Percentiles rank a stretch among this genome's conserved stretches.
These are phyloP conservation scores for Pseudocercospora cruenta DNA, from an alignment of 2,329 filamentous ascomycete species.

Conservation along the genomic window DNA sequence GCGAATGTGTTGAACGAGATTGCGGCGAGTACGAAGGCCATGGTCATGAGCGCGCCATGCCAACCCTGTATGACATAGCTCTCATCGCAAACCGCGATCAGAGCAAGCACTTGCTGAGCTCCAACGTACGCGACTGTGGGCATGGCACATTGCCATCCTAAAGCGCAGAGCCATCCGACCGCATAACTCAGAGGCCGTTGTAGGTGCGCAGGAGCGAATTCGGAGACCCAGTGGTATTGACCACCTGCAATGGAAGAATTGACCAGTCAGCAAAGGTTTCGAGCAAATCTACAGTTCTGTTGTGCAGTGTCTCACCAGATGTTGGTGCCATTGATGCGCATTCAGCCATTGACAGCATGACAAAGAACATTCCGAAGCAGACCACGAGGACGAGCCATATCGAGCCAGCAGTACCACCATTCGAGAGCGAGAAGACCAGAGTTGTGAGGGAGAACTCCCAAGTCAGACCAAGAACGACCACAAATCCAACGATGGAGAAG, in stretches of 20 bases:
- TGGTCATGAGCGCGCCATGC: slow-evolving; percentile 31
- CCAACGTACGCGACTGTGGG: slow-evolving; percentile 33
- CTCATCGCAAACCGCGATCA: slow-evolving; percentile 32
- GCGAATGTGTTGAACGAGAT: slow-evolving; percentile 37
- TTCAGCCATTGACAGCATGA: slow-evolving; percentile 52
- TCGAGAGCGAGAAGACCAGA: slow-evolving; percentile 37
- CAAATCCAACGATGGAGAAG: slow-evolving; percentile 36
- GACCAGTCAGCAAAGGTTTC: slow-evolving; percentile 36
- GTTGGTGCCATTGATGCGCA: slow-evolving; percentile 61
- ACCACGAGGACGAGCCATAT: slow-evolving; percentile 50
- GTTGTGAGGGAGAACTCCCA: slow-evolving; percentile 33
- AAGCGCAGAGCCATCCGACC: slow-evolving; percentile 44
- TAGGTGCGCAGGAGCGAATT: slow-evolving; percentile 53
- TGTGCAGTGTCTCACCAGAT: slow-evolving; percentile 55
- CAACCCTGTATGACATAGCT: slow-evolving; percentile 31
- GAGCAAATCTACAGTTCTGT: slow-evolving; percentile 30
- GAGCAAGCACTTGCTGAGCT: slow-evolving; percentile 34
- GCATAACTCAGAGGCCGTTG: slow-evolving; percentile 61
- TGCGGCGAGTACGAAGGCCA: slow-evolving; percentile 29
- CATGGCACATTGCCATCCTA: slow-evolving; percentile 39
- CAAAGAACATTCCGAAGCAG: slow-evolving; percentile 30
- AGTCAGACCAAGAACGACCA: slow-evolving; percentile 33
- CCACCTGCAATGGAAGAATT: not conserved
- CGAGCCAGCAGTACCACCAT: slow-evolving; percentile 58
- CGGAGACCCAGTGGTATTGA: slow-evolving; percentile 48